Evolutionary conservation across 352 stramenopile species (phyloP).

Genomic region (Pythium grandisporangium): DNA sequence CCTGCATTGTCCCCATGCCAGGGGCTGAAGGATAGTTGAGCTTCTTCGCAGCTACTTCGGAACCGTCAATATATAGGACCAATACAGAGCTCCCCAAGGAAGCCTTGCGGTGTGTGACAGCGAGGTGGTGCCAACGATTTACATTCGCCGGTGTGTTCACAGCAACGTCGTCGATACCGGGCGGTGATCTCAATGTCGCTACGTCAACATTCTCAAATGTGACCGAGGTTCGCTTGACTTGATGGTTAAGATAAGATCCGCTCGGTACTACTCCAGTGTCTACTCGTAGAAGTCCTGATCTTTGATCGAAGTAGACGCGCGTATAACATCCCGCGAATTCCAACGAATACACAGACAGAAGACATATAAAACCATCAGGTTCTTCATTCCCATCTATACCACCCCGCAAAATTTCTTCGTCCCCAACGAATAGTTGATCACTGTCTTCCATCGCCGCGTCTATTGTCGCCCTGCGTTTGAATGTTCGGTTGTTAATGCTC

Average conservation of each 20-base stretch:
- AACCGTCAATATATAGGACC: slow-evolving; percentile 69
- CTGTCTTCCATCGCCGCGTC: slow-evolving; percentile 3
- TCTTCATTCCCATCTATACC: slow-evolving; percentile 3
- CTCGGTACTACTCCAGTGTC: slow-evolving; percentile 45
- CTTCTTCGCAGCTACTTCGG: slow-evolving; percentile 67
- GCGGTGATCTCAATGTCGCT: slow-evolving; percentile 18
- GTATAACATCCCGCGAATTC: slow-evolving; percentile 54
- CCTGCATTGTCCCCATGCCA: slow-evolving; percentile 32
- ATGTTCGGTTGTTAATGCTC: slow-evolving; percentile 21
- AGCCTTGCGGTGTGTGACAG: slow-evolving; percentile 58
- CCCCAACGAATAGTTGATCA: slow-evolving; percentile 23
- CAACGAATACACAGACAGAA: slow-evolving; percentile 66
- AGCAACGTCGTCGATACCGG: not conserved
- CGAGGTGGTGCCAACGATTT: slow-evolving; percentile 66
- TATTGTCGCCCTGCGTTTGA: slow-evolving; percentile 14
- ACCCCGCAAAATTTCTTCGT: not conserved
- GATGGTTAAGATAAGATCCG: slow-evolving; percentile 47
- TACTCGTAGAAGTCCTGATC: slow-evolving; percentile 48
- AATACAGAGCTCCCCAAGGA: slow-evolving; percentile 62
- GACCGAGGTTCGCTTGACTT: slow-evolving; percentile 34
- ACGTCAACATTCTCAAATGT: slow-evolving; percentile 63
- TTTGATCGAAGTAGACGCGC: slow-evolving; percentile 67
- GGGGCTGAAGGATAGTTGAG: slow-evolving; percentile 51
- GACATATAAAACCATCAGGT: slow-evolving; percentile 46
- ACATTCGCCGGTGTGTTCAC: slow-evolving; percentile 12